Base-by-base conservation (phyloP, 371 early-diverging fungal genomes). In the Mortierella sp. region DNA sequence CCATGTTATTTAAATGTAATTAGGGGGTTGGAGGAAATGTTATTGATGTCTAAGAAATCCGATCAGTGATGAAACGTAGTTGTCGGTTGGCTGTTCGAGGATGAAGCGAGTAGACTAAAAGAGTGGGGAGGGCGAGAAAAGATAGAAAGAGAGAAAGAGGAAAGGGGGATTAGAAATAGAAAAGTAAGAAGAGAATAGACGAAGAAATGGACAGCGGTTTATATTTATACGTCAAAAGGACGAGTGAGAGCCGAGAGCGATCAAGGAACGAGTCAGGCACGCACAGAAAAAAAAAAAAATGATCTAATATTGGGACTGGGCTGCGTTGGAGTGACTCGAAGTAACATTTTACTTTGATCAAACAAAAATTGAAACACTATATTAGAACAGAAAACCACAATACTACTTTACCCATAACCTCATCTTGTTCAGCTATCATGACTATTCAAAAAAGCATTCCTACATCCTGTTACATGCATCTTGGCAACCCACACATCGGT, bases 61-160 rank as follows among this genome's bases (percentile, higher is more conserved):
- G 43, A 37, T 40, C 23, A 57, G 45, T 26, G 56, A 49, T 43
- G 47, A 31, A 13, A 22, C 45, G 49, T 22, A 26, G 31, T 23
- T 29, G 64, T 29, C 28, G 43, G 32, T n/a, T 26, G 17, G 40
- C 3, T 58, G 61, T 9, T 45, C 35, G 43, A 35, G 26, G 15
- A 26, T 26, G 62, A 51, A 13, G 7, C 15, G 43, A 28, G 37
- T 35, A 34, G 43, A 31, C 17, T 40, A 54, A 47, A 10, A 69
- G 78, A 78, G 72, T 72, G 72, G 78, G 66, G 69, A 78, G 78
- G 59, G 61, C 23, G 43, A 37, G 59, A 49, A 58, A 28, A 56
- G 61, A 34, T n/a, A 37, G 37, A 58, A 13, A 29, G 29, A 22
- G 28, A 6, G 31, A 10, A 19, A 51, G 12, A 19, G 22, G n/a